phyloP scores from a whole-genome alignment of 2,329 filamentous ascomycete species.

The Elsinoe arachidis region DNA sequence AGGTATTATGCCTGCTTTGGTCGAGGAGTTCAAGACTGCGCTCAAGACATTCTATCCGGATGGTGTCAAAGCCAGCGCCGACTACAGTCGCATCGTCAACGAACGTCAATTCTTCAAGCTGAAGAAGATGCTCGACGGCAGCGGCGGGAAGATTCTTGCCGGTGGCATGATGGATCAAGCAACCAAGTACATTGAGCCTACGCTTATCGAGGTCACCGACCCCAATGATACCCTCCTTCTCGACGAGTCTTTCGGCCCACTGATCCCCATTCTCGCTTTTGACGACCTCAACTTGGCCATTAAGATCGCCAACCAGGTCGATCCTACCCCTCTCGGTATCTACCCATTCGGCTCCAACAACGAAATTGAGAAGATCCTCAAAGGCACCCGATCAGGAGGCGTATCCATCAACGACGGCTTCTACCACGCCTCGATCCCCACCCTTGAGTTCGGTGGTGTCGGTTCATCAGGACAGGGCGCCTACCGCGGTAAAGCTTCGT shows the following conservation, averaged over 20 bases:
- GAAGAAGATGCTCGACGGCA: slow-evolving; percentile 83
- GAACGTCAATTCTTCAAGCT: slow-evolving; percentile 68
- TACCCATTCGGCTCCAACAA: slow-evolving; percentile 76
- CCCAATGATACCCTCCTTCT: slow-evolving; percentile 66
- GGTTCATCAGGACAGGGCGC: slow-evolving; percentile 67
- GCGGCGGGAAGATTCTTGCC: slow-evolving; percentile 73
- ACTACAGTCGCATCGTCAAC: slow-evolving; percentile 76
- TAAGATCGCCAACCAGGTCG: slow-evolving; percentile 66
- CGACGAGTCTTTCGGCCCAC: slow-evolving; percentile 88
- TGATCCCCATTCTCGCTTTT: slow-evolving; percentile 73
- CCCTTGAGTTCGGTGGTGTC: slow-evolving; percentile 73
- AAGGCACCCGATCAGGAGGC: slow-evolving; percentile 42
- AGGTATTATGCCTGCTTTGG: slow-evolving; percentile 59
- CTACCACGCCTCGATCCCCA: slow-evolving; percentile 62
- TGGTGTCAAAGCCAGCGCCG: slow-evolving; percentile 67
- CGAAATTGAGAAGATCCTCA: slow-evolving; percentile 59
- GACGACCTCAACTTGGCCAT: slow-evolving; percentile 80
- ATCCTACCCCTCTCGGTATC: slow-evolving; percentile 73
- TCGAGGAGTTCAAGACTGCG: slow-evolving; percentile 63
- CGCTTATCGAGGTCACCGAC: slow-evolving; percentile 74
- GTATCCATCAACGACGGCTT: slow-evolving; percentile 49
- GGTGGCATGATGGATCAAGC: slow-evolving; percentile 76
- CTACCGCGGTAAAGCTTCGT: slow-evolving; percentile 69
- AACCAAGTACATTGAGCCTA: slow-evolving; percentile 81
- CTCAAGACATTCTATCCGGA: slow-evolving; percentile 74